phyloP scores from a whole-genome alignment of 1,139 yeast species.

The Meyerozyma guilliermondii region DNA sequence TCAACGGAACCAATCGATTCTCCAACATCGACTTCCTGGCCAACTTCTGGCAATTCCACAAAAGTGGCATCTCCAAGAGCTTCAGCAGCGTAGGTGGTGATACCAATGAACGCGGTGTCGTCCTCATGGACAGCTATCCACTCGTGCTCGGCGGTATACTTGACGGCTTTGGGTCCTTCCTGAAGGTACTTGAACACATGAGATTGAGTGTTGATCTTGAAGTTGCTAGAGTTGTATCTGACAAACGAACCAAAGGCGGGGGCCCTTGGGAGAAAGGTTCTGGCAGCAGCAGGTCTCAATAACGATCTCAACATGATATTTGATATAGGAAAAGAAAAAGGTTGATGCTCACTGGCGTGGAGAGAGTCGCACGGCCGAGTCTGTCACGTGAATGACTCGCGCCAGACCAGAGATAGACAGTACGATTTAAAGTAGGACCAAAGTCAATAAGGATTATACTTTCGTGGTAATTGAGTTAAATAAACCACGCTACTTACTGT shows the following conservation, averaged over 20 bases:
- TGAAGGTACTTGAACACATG: slow-evolving; percentile 47
- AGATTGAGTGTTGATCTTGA: slow-evolving; percentile 48
- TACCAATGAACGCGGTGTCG: slow-evolving; percentile 81
- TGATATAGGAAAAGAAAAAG: not conserved
- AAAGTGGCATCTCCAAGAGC: slow-evolving; percentile 98
- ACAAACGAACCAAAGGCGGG: slow-evolving; percentile 10
- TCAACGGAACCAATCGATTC: slow-evolving; percentile 92
- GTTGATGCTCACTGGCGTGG: not conserved
- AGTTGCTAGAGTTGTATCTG: slow-evolving; percentile 36
- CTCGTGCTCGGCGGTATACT: slow-evolving; percentile 89
- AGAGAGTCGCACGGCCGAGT: not conserved
- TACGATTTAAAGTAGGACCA: too few relatives aligned
- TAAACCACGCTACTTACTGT: too few relatives aligned
- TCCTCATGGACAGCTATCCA: slow-evolving; percentile 88
- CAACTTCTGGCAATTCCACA: slow-evolving; percentile 83
- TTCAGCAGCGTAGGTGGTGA: slow-evolving; percentile 92
- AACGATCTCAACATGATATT: slow-evolving; percentile 6
- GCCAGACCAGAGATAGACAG: not conserved
- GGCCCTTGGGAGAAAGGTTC: not conserved
- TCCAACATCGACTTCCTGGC: slow-evolving; percentile 60
- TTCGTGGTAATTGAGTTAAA: too few relatives aligned
- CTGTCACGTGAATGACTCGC: not conserved
- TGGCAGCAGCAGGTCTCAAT: slow-evolving; percentile 6
- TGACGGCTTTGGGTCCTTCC: slow-evolving; percentile 47
- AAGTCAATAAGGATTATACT: too few relatives aligned